These are phyloP conservation scores for Periconia macrospinosa DNA, from an alignment of 2,329 filamentous ascomycete genomes.

Conservation along the genomic window DNA sequence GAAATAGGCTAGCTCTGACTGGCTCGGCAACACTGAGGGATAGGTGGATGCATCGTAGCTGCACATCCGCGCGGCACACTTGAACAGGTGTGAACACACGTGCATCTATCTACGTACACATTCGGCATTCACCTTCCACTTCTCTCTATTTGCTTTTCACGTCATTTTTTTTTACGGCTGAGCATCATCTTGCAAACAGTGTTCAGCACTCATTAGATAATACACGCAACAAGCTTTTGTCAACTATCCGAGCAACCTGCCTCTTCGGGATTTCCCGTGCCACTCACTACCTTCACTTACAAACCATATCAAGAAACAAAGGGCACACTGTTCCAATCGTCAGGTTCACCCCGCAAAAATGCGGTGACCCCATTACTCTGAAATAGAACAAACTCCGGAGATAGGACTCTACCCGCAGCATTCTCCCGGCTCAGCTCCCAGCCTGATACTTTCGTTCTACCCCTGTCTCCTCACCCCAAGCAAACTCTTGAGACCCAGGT, in stretches of 20 bases:
- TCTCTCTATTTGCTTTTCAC: too few relatives aligned
- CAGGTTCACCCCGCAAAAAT: neutral
- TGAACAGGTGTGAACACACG: neutral
- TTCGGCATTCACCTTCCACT: too few relatives aligned
- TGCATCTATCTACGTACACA: neutral
- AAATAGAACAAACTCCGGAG: too few relatives aligned
- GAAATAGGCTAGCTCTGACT: conserved; percentile 1
- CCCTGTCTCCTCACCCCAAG: too few relatives aligned
- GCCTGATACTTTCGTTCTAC: too few relatives aligned
- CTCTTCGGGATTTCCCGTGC: too few relatives aligned
- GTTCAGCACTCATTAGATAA: too few relatives aligned
- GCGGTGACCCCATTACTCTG: neutral
- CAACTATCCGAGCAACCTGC: neutral
- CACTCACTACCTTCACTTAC: neutral
- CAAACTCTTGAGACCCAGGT: neutral
- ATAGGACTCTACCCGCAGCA: too few relatives aligned
- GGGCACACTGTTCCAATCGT: neutral
- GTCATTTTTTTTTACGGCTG: too few relatives aligned
- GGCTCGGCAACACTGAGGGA: neutral
- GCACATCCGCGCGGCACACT: neutral
- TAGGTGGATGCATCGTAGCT: neutral
- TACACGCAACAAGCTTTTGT: neutral
- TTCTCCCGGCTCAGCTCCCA: too few relatives aligned
- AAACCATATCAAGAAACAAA: neutral
- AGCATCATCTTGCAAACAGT: too few relatives aligned